Conservation (phyloP, 768 basidiomycete species). For the Amanita jacksonii region DNA sequence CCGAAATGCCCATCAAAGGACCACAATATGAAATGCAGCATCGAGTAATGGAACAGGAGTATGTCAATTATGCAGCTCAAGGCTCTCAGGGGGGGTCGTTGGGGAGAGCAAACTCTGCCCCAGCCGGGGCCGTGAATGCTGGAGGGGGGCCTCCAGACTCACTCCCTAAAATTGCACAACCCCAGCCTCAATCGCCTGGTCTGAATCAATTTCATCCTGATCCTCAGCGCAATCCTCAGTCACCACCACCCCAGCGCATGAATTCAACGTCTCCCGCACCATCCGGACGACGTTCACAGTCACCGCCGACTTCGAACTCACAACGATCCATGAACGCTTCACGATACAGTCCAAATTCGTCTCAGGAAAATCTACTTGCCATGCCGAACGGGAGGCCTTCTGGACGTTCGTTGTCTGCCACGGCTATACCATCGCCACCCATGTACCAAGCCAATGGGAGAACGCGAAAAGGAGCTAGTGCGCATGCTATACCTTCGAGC, state of each 20-base stretch:
- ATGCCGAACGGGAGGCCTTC: conserved; percentile 30
- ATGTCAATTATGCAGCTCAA: conserved; percentile 37
- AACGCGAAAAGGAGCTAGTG: conserved; percentile 54
- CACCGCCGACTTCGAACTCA: conserved; percentile 36
- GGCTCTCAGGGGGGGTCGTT: conserved; percentile 21
- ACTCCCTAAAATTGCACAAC: conserved; percentile 17
- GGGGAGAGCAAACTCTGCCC: conserved; percentile 18
- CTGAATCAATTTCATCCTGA: conserved; percentile 29
- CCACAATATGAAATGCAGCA: conserved; percentile 95
- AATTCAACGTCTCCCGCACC: conserved; percentile 19
- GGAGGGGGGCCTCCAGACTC: conserved; percentile 18
- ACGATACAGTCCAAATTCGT: conserved; percentile 21
- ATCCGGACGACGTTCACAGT: conserved; percentile 35
- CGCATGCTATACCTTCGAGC: conserved; percentile 39
- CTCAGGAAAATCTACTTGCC: conserved; percentile 24
- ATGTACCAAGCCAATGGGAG: conserved; percentile 38
- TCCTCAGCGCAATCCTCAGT: conserved; percentile 26
- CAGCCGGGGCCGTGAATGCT: conserved; percentile 14
- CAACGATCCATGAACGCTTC: conserved; percentile 25
- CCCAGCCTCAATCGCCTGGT: conserved; percentile 20
- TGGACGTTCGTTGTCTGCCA: conserved; percentile 66
- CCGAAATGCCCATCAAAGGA: conserved; percentile 80
- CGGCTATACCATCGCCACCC: conserved; percentile 32
- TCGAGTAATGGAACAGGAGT: conserved; percentile 87
- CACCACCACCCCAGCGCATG: conserved; percentile 25